Base-by-base conservation (phyloP, 1,139 yeast species). In the Yamadazyma buinensis region DNA sequence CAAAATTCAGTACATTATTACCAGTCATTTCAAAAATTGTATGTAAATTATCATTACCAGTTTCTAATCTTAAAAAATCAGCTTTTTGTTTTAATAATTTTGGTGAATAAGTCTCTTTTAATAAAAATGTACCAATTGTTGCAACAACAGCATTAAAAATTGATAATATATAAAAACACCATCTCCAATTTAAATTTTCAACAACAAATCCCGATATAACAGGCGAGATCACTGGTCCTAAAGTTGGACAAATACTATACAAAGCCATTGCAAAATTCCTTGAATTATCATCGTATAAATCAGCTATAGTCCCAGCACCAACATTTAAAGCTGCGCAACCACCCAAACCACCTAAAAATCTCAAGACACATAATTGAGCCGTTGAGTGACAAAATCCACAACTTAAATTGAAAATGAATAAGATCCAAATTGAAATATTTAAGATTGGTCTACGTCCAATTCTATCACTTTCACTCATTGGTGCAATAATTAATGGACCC, bases 271-370 rank as follows among this genome's bases (percentile, higher is more conserved):
- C 84, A 22, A 63, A 48, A 32, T 74, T 77, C 32, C 86, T 61
- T 29, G 72, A 65, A 23, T 57, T 48, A 42, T 76, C 77, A 31
- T 63, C 61, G 57, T 71, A 80, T 37, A 78, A 53, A 49, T 80
- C 87, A n/a, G 83, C 81, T 32, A 80, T 52, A 4, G 78, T 72
- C 22, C 86, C 87, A 1, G 84, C 84, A n/a, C 84, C 84, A n/a
- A 79, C 80, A 34, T 78, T 75, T 30, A 80, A 57, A 1, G 85
- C 77, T 1, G 84, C 80, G 37, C 80, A 73, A 4, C 82, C 83
- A n/a, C 80, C 78, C 20, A 72, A 54, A 2, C 87, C 87, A 1
- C 83, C 83, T 7, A 80, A 48, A 34, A 79, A 73, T 29, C 86
- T 61, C 37, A 75, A 72, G 5, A 79, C 71, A 42, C 80, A 64